phyloP scores from a whole-genome alignment of 208 protist genomes.

The Trypanosoma brucei region DNA sequence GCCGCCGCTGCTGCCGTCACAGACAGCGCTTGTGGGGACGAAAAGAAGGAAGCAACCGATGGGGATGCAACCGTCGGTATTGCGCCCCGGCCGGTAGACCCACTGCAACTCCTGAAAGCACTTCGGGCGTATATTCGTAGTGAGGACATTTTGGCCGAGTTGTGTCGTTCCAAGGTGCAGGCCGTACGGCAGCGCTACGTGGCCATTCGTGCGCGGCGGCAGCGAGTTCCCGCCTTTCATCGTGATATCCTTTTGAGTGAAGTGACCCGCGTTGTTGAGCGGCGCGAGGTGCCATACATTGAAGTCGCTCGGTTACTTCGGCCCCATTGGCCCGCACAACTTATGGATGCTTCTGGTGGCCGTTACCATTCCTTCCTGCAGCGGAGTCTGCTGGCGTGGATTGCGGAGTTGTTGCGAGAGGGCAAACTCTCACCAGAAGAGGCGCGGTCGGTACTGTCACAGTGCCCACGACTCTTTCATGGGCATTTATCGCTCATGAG shows the following conservation, averaged over 20 bases:
- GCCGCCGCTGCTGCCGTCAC: too few species aligned
- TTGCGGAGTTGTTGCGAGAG: conserved; percentile 29
- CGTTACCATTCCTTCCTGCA: conserved; percentile 35
- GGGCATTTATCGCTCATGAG: conserved; percentile 31
- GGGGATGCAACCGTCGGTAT: background rate
- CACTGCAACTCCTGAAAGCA: conserved; percentile 7
- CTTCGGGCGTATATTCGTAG: conserved; percentile 13
- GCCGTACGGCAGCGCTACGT: conserved; percentile 13
- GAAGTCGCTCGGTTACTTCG: conserved; percentile 47
- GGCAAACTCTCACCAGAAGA: conserved; percentile 23
- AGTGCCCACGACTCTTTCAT: conserved; percentile 27
- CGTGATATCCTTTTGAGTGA: conserved; percentile 27
- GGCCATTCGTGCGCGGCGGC: background rate
- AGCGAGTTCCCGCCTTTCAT: conserved; percentile 14
- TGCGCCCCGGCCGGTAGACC: background rate
- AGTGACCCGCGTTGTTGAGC: conserved; percentile 30
- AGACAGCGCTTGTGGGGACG: background rate
- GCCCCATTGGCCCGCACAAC: conserved; percentile 31
- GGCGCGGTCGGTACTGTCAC: conserved; percentile 41
- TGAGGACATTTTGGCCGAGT: conserved; percentile 8
- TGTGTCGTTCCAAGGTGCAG: conserved; percentile 12
- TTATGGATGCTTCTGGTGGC: conserved; percentile 24
- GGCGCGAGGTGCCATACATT: conserved; percentile 32
- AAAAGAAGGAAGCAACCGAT: background rate
- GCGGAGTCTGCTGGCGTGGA: conserved; percentile 38